Base-by-base conservation (phyloP, 1,284 basidiomycete species). In the Phlebopus sp. region DNA sequence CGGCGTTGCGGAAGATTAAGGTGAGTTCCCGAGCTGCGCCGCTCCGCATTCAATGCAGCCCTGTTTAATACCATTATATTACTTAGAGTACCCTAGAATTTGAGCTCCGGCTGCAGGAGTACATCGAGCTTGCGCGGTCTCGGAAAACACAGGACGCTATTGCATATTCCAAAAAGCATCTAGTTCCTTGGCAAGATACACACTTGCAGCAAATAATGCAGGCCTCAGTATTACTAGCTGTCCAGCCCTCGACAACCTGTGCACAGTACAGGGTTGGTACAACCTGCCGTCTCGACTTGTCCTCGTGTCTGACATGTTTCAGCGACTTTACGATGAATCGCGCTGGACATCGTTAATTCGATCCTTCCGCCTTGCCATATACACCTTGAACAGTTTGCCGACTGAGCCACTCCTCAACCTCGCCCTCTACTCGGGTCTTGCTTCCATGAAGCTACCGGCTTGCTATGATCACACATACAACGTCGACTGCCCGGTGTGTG, bases 101-200 rank as follows among this genome's bases (percentile, higher is more conserved):
- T 66, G 90, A 95, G 51, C 80, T 99, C 25, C 82, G 97, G 17
- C 74, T 97, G 38, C 97, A 99, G 69, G 94, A 98, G 69, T 98
- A 90, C 65, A 92, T 99, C 59, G 97, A 99, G 68, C 77, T 98
- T 7, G 82, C 85, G 31, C 76, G 94, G 36, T 72, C 75, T 13
- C 69, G 79, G n/a, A 84, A 84, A 60, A 76, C 74, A 5, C 59
- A 74, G 29, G 86, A 90, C 42, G 97, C 97, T 2, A 94, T 98
- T 53, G 74, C 78, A 1, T 97, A 99, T 67, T 78, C 82, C 15
- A 80, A 82, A 60, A 93, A 90, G 64, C 77, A 98, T 61, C 77
- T 99, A 2, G 69, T 87, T 4, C 63, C 81, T n/a, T 93, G 92
- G 86, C 84, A 87, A 43, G 84, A 86, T 34, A 87, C 84, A 0